Evolutionary conservation across 495 filamentous ascomycete genomes (phyloP), one percentile per base, ranked within the genome.

Genomic region (Xylaria bambusicola): DNA sequence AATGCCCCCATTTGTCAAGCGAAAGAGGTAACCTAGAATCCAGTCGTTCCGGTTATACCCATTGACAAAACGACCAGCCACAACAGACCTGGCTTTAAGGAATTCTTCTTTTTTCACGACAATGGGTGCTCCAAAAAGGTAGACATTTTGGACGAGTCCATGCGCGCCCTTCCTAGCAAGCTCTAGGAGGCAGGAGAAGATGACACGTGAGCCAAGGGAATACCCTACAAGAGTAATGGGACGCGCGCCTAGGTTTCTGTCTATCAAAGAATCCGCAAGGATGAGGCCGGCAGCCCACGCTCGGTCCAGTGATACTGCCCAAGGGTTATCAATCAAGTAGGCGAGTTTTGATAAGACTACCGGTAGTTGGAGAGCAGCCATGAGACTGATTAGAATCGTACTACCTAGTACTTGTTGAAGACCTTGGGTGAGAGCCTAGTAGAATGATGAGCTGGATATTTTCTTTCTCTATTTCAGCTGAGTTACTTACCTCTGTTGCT

Each of bases 241-340:
- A 29, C 94, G 84, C 8, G 89, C 89, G 13, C 94, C 94, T 9
- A 99, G 82, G 67, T 97, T 97, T 10, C 91, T 84, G 58, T 96
- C 90, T 63, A 94, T 91, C 40, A 99, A 74, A 1, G 93, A 97
- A 73, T 99, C 94, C 1, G 94, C 94, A 23, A 99, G 83, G 64
- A 99, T 94, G n/a, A 96, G 79, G 5, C 94, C 94, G 24, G 93
- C 91, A 50, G 87, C 79, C 61, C 88, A 89, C 36, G 94, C 95
- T 56, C 94, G 88, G 60, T 91, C 91, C 23, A 97, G 82, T 2
- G 95, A 98, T 17, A 97, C 93, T 15, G 86, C 91, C 94, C 94
- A 99, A 0, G 94, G 94, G 63, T 99, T 99, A 72, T 99, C 94
- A 66, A 99, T 97, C 8, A 99, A 79, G 67, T 99, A 99, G 3